A percentile compares a stretch with the other conserved stretches of the same genome.
Evolutionary conservation across 768 basidiomycete species (phyloP).

Genomic region (Russula sp.): DNA sequence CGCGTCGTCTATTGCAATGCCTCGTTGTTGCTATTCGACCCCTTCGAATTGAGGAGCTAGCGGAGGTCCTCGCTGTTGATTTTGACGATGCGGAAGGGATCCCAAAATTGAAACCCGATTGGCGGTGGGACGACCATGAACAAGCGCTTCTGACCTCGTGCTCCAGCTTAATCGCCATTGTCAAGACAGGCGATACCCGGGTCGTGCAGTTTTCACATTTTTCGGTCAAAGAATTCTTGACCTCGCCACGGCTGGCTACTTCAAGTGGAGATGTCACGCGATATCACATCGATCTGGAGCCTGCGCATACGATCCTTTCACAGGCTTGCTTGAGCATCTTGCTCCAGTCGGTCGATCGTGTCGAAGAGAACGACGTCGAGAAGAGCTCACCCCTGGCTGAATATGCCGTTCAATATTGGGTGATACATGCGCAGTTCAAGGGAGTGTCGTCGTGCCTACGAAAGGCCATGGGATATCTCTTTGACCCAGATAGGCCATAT

Average conservation of each 20-base stretch:
- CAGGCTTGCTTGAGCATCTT: constrained; percentile 2
- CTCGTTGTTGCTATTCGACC: constrained; percentile 9
- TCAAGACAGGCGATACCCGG: neutral
- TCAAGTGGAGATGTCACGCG: neutral
- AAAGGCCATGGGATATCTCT: too few relatives aligned
- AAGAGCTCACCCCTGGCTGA: neutral
- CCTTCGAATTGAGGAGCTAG: neutral
- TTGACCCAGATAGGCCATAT: too few relatives aligned
- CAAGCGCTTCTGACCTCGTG: neutral
- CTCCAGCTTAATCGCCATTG: constrained; percentile 5
- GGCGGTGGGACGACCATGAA: constrained; percentile 7
- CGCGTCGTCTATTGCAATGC: constrained; percentile 13
- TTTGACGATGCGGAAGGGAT: neutral
- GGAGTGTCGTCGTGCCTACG: too few relatives aligned
- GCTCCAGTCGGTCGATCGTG: neutral
- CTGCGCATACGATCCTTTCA: neutral
- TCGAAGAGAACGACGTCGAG: too few relatives aligned
- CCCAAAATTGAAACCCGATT: neutral
- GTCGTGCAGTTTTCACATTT: constrained; percentile 14
- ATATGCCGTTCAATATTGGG: neutral
- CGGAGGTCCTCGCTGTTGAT: constrained; percentile 14
- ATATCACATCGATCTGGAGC: constrained; percentile 1
- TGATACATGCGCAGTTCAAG: too few relatives aligned
- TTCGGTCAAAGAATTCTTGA: constrained; percentile 12
- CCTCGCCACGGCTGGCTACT: neutral